Evolutionary conservation across 352 stramenopile species (phyloP).

Genomic region (Globisporangium acanthophoron): DNA sequence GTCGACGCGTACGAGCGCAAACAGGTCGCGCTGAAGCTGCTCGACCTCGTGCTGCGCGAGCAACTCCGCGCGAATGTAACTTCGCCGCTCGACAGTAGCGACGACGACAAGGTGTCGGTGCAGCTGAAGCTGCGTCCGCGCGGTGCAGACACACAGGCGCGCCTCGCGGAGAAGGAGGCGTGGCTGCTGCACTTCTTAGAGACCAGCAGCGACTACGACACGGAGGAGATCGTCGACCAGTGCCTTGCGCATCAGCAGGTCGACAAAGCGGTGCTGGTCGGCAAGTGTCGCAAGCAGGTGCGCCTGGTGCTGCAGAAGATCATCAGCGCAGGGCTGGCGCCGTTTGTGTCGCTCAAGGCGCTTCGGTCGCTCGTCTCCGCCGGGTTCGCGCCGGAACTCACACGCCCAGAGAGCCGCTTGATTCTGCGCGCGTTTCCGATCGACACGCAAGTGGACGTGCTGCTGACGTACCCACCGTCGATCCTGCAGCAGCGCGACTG

Average conservation of each 20-base stretch:
- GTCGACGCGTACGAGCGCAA: slow-evolving; percentile 36
- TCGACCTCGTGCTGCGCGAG: slow-evolving; percentile 57
- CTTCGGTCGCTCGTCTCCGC: slow-evolving; percentile 34
- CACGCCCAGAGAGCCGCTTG: slow-evolving; percentile 32
- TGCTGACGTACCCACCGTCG: slow-evolving; percentile 34
- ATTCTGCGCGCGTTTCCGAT: slow-evolving; percentile 48
- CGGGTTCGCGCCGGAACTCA: slow-evolving; percentile 34
- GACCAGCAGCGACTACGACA: slow-evolving; percentile 53
- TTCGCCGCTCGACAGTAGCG: neutral
- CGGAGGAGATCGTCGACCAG: slow-evolving; percentile 52
- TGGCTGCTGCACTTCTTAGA: slow-evolving; percentile 59
- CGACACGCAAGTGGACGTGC: slow-evolving; percentile 44
- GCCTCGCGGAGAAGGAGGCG: slow-evolving; percentile 27
- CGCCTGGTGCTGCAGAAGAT: slow-evolving; percentile 50
- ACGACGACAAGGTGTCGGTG: neutral
- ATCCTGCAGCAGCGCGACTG: slow-evolving; percentile 72
- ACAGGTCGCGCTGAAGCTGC: slow-evolving; percentile 43
- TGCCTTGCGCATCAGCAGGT: slow-evolving; percentile 65
- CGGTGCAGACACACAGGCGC: slow-evolving; percentile 9
- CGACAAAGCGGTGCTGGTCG: slow-evolving; percentile 64
- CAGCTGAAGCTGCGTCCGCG: slow-evolving; percentile 14
- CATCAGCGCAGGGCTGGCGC: slow-evolving; percentile 30
- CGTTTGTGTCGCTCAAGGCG: slow-evolving; percentile 31
- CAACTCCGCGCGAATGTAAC: slow-evolving; percentile 29
- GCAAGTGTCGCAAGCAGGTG: slow-evolving; percentile 37